Base-by-base conservation (phyloP, 2,329 filamentous ascomycete genomes). In the Botrytis paeoniae region DNA sequence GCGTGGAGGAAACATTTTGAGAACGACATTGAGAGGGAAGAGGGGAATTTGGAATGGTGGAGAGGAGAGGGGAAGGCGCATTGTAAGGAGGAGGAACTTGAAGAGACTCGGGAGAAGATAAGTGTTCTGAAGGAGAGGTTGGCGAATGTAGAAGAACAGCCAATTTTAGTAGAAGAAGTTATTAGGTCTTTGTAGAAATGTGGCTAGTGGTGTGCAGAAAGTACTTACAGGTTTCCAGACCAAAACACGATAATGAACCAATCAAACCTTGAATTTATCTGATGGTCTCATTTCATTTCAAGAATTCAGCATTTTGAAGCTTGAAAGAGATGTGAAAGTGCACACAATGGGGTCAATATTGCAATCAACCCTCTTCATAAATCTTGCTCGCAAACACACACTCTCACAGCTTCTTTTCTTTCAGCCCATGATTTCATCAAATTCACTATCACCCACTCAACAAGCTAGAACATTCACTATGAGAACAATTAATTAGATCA, bases 1-100 rank as follows among this genome's bases (percentile, higher is more conserved):
- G 60, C 61, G 3, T 73, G 75, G 69, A 66, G 35, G 45, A 73
- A 64, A 12, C 18, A 75, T 54, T 62, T 74, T 39, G 29, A 63
- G 37, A 29, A 43, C 2, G 39, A n/a, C 1, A 69, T 75, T 54
- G 9, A 51, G 12, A n/a, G 43, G 20, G 32, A 61, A 41, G 25
- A 66, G 37, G 64, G 12, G 16, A 29, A 74, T 51, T n/a, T 74
- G 32, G 45, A 73, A 7, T 73, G 48, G 37, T 45, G 57, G 9
- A 73, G 32, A n/a, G 29, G 29, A 29, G 62, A 73, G 18, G 73
- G 64, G 22, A 64, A 43, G 35, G 25, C 66, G 68, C 6, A 18
- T 54, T 37, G 4, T 51, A 29, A 20, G 14, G 14, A 70, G 12
- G 66, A 73, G 9, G 65, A 73, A 35, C 48, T 71, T 35, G n/a